Conservation (phyloP, 2,329 filamentous ascomycete species). For the Ustilaginoidea virens region DNA sequence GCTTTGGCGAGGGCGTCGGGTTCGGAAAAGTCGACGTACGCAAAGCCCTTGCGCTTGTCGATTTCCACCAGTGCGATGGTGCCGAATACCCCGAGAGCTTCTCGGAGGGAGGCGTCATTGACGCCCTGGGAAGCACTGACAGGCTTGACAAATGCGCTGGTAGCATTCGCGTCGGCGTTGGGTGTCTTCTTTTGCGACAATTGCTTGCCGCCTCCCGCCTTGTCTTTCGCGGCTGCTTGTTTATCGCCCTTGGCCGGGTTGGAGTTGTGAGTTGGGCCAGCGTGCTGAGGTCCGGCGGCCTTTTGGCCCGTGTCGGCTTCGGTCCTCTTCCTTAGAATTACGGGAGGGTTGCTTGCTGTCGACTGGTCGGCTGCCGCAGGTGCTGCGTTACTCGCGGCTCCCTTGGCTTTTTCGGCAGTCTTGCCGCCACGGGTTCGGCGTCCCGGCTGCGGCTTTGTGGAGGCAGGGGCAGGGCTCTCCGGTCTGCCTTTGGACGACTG, state of each 20-base stretch:
- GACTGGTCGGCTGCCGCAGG: slow-evolving; percentile 12
- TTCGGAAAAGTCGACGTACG: slow-evolving; percentile 77
- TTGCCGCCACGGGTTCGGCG: slow-evolving; percentile 21
- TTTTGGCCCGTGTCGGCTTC: slow-evolving; percentile 12
- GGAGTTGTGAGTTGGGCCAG: slow-evolving; percentile 1
- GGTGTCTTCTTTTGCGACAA: slow-evolving; percentile 18
- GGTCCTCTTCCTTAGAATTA: slow-evolving; percentile 27
- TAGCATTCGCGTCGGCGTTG: slow-evolving; percentile 26
- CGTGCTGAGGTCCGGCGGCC: slow-evolving; percentile 6
- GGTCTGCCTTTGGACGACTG: slow-evolving; percentile 10
- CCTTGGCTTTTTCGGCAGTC: slow-evolving; percentile 23
- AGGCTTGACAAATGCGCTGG: slow-evolving; percentile 65
- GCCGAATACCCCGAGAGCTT: slow-evolving; percentile 61
- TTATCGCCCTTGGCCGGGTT: slow-evolving; percentile 7
- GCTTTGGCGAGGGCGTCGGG: slow-evolving; percentile 60
- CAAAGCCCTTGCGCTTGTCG: slow-evolving; percentile 87
- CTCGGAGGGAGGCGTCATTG: slow-evolving; percentile 63
- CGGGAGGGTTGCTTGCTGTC: slow-evolving; percentile 16
- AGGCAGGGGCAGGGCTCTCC: slow-evolving; percentile 8
- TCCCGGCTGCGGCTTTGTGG: slow-evolving; percentile 13
- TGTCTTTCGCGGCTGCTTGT: slow-evolving; percentile 3
- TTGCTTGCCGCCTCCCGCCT: slow-evolving; percentile 10
- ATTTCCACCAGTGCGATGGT: slow-evolving; percentile 70
- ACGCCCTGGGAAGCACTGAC: slow-evolving; percentile 84
- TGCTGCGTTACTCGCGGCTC: slow-evolving; percentile 12